Conservation (phyloP, 2,329 filamentous ascomycete genomes). For the Colletotrichum spaethianum region DNA sequence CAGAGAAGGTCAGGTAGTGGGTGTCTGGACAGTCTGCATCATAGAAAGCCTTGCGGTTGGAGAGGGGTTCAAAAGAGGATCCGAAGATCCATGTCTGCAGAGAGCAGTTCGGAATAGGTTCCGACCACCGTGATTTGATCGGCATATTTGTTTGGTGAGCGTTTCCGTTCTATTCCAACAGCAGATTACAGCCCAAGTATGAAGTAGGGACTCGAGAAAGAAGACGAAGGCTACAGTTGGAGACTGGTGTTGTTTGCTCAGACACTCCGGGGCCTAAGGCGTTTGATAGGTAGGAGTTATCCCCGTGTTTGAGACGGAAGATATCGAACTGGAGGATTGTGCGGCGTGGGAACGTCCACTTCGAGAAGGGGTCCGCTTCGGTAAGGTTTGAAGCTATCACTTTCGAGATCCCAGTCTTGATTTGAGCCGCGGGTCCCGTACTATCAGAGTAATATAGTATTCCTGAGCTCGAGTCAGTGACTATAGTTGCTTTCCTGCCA, state of each 20-base stretch:
- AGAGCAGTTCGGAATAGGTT: constrained; percentile 62
- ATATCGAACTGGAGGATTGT: constrained; percentile 8
- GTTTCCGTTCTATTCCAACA: neutral
- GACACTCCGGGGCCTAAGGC: neutral
- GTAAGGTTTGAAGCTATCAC: constrained; percentile 21
- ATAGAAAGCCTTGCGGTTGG: constrained; percentile 65
- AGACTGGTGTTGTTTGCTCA: neutral
- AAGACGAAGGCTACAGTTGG: neutral
- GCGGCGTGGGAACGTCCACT: neutral
- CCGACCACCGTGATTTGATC: constrained; percentile 62
- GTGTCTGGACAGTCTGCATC: constrained; percentile 78
- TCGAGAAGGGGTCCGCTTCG: neutral
- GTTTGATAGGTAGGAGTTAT: neutral
- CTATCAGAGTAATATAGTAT: neutral
- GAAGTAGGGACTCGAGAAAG: neutral
- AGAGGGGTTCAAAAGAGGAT: constrained; percentile 59
- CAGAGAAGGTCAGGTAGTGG: constrained; percentile 74
- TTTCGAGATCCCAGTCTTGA: constrained; percentile 1
- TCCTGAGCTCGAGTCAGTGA: constrained; percentile 17
- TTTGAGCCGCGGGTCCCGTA: neutral
- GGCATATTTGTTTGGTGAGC: constrained; percentile 54
- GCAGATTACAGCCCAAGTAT: neutral
- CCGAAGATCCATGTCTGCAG: constrained; percentile 71
- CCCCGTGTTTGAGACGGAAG: neutral
- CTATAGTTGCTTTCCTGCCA: no score